phyloP scores from a whole-genome alignment of 768 basidiomycete genomes.

The Leucosporidium creatinivorum region DNA sequence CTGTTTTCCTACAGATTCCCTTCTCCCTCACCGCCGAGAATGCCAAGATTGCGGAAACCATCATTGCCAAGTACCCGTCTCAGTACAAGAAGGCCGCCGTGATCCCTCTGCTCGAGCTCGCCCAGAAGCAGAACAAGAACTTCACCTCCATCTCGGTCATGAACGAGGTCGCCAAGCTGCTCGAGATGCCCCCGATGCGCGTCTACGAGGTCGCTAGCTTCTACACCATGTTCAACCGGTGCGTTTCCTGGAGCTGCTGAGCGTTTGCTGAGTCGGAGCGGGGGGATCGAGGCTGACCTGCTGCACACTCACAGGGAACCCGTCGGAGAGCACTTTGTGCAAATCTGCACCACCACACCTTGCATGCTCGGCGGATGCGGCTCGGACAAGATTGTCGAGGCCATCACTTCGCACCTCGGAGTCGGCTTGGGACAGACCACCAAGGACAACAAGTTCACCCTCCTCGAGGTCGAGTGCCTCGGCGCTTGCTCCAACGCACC shows the following conservation, averaged over 20 bases:
- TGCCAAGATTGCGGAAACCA: constrained; percentile 73
- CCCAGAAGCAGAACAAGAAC: constrained; percentile 93
- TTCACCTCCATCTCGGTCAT: constrained; percentile 98
- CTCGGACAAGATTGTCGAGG: constrained; percentile 79
- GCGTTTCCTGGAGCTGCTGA: constrained; percentile 33
- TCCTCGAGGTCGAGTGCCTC: constrained; percentile 96
- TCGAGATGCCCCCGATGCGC: constrained; percentile 95
- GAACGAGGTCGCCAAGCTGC: constrained; percentile 91
- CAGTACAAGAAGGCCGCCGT: constrained; percentile 94
- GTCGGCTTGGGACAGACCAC: constrained; percentile 68
- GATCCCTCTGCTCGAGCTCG: constrained; percentile 92
- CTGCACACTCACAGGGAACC: constrained; percentile 59
- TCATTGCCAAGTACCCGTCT: constrained; percentile 86
- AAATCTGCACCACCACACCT: constrained; percentile 97
- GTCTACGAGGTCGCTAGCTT: constrained; percentile 99
- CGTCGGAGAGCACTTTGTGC: constrained; percentile 86
- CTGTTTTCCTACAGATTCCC: constrained; percentile 56
- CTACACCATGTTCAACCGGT: constrained; percentile 99
- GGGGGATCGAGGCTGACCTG: background rate
- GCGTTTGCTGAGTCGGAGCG: too few relatives aligned
- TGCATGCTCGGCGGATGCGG: constrained; percentile 78
- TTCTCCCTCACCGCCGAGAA: constrained; percentile 80
- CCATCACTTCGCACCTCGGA: constrained; percentile 73
- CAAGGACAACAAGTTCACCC: constrained; percentile 89
- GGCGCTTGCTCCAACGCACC: constrained; percentile 97